Percentiles rank a stretch among this genome's conserved stretches.
These are phyloP conservation scores for Ustilago nuda DNA, from an alignment of 1,284 basidiomycete genomes.

Conservation along the genomic window DNA sequence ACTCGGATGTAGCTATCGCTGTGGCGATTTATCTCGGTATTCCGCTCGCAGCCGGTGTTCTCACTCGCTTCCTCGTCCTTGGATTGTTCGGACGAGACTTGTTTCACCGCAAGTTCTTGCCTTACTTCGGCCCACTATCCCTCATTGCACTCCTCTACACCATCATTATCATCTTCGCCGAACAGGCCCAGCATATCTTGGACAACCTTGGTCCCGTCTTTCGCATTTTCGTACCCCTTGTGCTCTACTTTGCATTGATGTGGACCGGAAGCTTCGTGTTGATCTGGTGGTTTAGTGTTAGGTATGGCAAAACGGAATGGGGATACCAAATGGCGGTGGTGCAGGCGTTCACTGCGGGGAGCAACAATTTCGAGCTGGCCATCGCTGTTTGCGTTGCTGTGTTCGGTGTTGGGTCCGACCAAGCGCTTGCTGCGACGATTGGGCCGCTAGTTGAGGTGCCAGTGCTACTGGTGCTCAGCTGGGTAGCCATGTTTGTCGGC, in stretches of 20 bases:
- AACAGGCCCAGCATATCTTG: constrained; percentile 71
- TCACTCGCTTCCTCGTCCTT: constrained; percentile 77
- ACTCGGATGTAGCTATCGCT: constrained; percentile 78
- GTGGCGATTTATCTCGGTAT: constrained; percentile 77
- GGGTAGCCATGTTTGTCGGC: constrained; percentile 76
- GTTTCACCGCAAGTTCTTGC: constrained; percentile 75
- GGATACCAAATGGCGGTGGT: constrained; percentile 69
- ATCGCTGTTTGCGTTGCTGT: constrained; percentile 85
- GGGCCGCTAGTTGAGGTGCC: constrained; percentile 72
- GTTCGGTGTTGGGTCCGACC: constrained; percentile 70
- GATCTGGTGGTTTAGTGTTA: constrained; percentile 68
- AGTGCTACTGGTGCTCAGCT: constrained; percentile 79
- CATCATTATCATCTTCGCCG: constrained; percentile 81
- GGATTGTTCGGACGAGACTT: constrained; percentile 72
- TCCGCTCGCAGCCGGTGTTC: constrained; percentile 77
- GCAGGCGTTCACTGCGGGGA: constrained; percentile 72
- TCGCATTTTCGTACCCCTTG: constrained; percentile 77
- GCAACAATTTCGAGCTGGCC: constrained; percentile 75
- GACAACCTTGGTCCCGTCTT: constrained; percentile 57
- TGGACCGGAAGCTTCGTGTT: constrained; percentile 77
- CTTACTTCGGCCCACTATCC: constrained; percentile 78
- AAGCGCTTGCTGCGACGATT: constrained; percentile 56
- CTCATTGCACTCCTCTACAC: constrained; percentile 75
- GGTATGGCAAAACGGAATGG: constrained; percentile 61
- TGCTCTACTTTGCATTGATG: constrained; percentile 80